phyloP scores from a whole-genome alignment of 2,329 filamentous ascomycete genomes.

The Akanthomyces dipterigenus region DNA sequence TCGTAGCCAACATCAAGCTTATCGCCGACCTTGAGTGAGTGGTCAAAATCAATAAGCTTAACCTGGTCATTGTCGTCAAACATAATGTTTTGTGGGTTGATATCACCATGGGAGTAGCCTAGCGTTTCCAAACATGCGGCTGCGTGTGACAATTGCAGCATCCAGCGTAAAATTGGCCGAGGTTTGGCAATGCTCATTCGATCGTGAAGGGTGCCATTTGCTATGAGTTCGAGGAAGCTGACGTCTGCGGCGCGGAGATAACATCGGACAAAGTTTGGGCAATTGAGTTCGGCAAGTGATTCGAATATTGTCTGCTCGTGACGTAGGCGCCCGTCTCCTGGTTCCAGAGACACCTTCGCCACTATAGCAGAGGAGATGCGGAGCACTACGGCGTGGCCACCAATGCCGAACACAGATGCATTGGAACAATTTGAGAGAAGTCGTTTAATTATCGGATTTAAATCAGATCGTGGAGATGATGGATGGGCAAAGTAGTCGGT shows the following conservation, averaged over 20 bases:
- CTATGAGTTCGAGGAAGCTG: slow-evolving; percentile 15
- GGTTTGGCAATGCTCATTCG: slow-evolving; percentile 11
- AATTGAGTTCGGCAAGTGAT: slow-evolving; percentile 11
- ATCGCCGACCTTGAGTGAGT: slow-evolving; percentile 10
- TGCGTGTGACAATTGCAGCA: slow-evolving; percentile 14
- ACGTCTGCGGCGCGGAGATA: slow-evolving; percentile 12
- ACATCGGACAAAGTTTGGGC: slow-evolving; percentile 13
- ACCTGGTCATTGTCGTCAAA: slow-evolving; percentile 14
- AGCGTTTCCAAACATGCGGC: slow-evolving; percentile 14
- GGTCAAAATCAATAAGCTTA: slow-evolving; percentile 17
- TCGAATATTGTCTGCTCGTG: slow-evolving; percentile 16
- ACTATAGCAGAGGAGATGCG: slow-evolving; percentile 14
- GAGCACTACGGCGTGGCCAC: slow-evolving; percentile 17
- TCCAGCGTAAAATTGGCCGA: slow-evolving; percentile 14
- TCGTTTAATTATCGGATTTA: slow-evolving; percentile 14
- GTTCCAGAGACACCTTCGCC: slow-evolving; percentile 15
- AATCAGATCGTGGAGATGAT: not conserved
- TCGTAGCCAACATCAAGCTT: slow-evolving; percentile 16
- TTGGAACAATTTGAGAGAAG: slow-evolving; percentile 11
- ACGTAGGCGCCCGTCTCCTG: slow-evolving; percentile 13
- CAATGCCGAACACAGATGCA: slow-evolving; percentile 14
- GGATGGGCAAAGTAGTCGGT: not conserved
- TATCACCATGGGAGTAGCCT: slow-evolving; percentile 16
- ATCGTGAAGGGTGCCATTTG: slow-evolving; percentile 14
- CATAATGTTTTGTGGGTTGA: slow-evolving; percentile 18